These are phyloP conservation scores for Schizosaccharomyces versatilis DNA, from an alignment of 1,139 yeast species.

Conservation along the genomic window DNA sequence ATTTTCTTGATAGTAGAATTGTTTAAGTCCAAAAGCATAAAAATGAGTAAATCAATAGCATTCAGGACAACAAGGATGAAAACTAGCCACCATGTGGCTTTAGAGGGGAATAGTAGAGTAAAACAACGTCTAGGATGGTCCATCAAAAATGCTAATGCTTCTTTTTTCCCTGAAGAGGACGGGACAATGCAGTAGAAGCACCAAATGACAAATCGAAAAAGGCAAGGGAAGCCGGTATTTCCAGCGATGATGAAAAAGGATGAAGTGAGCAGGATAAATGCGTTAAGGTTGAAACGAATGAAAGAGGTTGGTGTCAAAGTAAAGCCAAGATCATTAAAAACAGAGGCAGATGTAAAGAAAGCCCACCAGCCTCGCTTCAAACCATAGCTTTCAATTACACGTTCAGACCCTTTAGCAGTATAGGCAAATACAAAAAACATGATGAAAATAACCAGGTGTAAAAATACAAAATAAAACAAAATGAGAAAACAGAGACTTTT, in stretches of 20 bases:
- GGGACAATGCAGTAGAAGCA: slow-evolving; percentile 6
- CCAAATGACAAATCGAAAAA: slow-evolving; percentile 11
- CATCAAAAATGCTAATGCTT: slow-evolving; percentile 61
- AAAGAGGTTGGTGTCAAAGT: slow-evolving; percentile 10
- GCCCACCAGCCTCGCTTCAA: slow-evolving; percentile 81
- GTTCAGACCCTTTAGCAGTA: slow-evolving; percentile 19
- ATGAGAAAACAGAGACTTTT: slow-evolving; percentile 28
- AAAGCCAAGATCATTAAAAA: slow-evolving; percentile 62
- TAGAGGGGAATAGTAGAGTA: slow-evolving; percentile 70
- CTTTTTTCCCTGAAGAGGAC: slow-evolving; percentile 21
- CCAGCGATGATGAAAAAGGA: slow-evolving; percentile 11
- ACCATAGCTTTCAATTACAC: slow-evolving; percentile 30
- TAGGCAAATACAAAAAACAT: slow-evolving; percentile 47
- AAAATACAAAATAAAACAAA: slow-evolving; percentile 6
- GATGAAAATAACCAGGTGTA: slow-evolving; percentile 28
- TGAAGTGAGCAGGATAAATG: slow-evolving; percentile 8
- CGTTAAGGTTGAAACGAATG: slow-evolving; percentile 7
- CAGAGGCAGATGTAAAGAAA: slow-evolving; percentile 52
- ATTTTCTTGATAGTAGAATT: slow-evolving; percentile 25
- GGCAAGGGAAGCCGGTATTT: slow-evolving; percentile 11
- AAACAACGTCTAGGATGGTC: slow-evolving; percentile 97
- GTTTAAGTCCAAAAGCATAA: slow-evolving; percentile 52
- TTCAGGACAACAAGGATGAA: slow-evolving; percentile 51
- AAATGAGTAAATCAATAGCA: slow-evolving; percentile 54
- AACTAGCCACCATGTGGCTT: slow-evolving; percentile 89